Conservation (phyloP, 2,329 filamentous ascomycete species). For the Hymenotorrendiella dingleyae region DNA sequence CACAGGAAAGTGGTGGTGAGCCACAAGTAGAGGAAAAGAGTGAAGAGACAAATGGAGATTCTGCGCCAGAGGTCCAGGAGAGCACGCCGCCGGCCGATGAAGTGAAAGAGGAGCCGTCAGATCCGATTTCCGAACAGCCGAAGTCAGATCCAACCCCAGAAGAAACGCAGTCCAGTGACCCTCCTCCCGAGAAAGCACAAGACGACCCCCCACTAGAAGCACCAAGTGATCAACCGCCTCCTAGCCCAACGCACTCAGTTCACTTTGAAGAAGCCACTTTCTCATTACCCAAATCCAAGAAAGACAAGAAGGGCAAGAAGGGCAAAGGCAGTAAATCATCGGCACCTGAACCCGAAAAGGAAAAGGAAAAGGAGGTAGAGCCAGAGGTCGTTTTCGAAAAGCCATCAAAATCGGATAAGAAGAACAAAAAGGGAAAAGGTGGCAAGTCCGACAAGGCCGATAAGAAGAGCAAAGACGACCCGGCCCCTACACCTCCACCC, state of each 20-base stretch:
- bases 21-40: background rate
- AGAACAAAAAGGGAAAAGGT: conserved; percentile 2
- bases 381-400: too few relatives aligned
- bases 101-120: too few relatives aligned
- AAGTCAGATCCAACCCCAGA: too few relatives aligned
- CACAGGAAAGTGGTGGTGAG: background rate
- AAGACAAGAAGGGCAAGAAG: conserved; percentile 17
- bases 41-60: background rate
- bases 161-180: too few relatives aligned
- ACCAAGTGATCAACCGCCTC: background rate
- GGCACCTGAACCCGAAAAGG: conserved; percentile 12
- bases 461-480: conserved; percentile 17
- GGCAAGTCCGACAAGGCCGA: conserved; percentile 6
- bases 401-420: background rate
- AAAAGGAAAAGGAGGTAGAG: too few relatives aligned
- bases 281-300: conserved; percentile 7
- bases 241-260: conserved; percentile 7
- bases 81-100: too few relatives aligned
- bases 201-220: background rate
- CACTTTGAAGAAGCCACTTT: conserved; percentile 15
- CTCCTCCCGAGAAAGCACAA: too few relatives aligned
- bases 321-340: too few relatives aligned
- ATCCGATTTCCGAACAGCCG: too few relatives aligned
- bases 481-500: too few relatives aligned
- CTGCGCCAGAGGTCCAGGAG: too few relatives aligned